Conservation (phyloP, 179 eudicot genomes). For the Kewa caespitosa region DNA sequence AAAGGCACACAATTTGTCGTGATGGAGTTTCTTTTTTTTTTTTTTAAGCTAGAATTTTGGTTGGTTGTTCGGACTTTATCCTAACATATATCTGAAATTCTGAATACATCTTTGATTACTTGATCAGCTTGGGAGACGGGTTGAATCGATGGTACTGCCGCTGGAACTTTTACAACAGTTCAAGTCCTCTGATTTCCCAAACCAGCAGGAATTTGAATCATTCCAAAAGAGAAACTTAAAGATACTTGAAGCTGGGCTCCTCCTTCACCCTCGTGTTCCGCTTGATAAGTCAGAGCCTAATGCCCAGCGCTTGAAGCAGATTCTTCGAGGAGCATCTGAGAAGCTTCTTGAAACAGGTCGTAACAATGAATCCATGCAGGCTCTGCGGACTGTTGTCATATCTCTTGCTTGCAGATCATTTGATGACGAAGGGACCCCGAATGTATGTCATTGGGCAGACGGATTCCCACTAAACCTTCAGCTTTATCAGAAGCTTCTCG, state of each 20-base stretch:
- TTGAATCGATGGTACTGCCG: conserved; percentile 77
- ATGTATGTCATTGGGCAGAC: conserved; percentile 91
- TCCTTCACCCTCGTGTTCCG: conserved; percentile 71
- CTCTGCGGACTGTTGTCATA: conserved; percentile 50
- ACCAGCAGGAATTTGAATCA: conserved; percentile 59
- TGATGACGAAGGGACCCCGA: conserved; percentile 62
- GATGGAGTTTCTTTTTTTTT: too few species aligned
- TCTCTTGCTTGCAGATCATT: conserved; percentile 77
- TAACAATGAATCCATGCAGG: conserved; percentile 68
- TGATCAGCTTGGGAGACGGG: conserved; percentile 75
- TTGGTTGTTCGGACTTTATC: neutral
- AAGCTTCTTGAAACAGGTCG: conserved; percentile 71
- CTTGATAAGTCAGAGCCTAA: conserved; percentile 50
- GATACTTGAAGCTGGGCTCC: conserved; percentile 82
- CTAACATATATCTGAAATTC: neutral
- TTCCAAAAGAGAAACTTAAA: conserved; percentile 81
- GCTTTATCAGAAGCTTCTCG: conserved; percentile 71
- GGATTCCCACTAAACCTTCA: conserved; percentile 79
- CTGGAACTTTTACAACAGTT: conserved; percentile 80
- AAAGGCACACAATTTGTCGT: too few species aligned
- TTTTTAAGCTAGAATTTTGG: too few species aligned
- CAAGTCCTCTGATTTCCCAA: conserved; percentile 74
- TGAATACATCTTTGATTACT: neutral
- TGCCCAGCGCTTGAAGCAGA: conserved; percentile 59
- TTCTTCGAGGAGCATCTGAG: conserved; percentile 49